Percentiles rank a stretch among this genome's conserved stretches.
phyloP scores from a whole-genome alignment of 495 filamentous ascomycete species.

The Lasiosphaeris hirsuta region DNA sequence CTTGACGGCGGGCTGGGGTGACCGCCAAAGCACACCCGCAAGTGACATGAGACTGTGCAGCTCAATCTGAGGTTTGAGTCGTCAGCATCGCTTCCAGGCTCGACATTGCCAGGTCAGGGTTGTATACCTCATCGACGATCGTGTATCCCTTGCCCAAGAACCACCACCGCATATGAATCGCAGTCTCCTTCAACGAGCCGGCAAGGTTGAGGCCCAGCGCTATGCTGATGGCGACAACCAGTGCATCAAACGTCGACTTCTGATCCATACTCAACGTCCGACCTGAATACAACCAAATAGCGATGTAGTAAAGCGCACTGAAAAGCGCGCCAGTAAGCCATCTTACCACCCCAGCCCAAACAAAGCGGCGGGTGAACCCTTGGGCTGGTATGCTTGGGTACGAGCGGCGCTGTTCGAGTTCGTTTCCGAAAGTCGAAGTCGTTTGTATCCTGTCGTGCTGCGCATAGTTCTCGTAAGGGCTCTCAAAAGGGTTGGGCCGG shows the following conservation, averaged over 20 bases:
- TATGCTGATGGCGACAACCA: not conserved
- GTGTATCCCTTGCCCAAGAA: not conserved
- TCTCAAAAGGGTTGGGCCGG: no score
- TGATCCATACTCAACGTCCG: slow-evolving; percentile 24
- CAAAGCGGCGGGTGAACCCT: no score
- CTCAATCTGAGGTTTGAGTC: not conserved
- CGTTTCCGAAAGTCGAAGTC: no score
- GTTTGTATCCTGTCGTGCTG: no score
- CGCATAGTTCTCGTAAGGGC: no score
- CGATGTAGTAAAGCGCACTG: no score
- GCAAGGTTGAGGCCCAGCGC: not conserved
- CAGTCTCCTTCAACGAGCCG: not conserved
- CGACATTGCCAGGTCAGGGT: not conserved
- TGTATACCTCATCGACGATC: not conserved
- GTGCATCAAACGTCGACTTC: not conserved
- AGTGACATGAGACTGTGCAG: not conserved
- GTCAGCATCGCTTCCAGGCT: not conserved
- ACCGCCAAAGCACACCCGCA: not conserved
- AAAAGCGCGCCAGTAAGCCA: no score
- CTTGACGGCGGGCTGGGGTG: not conserved
- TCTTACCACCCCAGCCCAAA: no score
- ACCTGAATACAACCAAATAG: slow-evolving; percentile 14
- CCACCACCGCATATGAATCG: not conserved
- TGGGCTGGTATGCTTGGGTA: no score
- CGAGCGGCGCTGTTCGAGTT: no score